Percentiles rank a stretch among this genome's conserved stretches.
Evolutionary conservation across 169 alveolate species (phyloP).

Genomic region (Amoebophrya sp.): DNA sequence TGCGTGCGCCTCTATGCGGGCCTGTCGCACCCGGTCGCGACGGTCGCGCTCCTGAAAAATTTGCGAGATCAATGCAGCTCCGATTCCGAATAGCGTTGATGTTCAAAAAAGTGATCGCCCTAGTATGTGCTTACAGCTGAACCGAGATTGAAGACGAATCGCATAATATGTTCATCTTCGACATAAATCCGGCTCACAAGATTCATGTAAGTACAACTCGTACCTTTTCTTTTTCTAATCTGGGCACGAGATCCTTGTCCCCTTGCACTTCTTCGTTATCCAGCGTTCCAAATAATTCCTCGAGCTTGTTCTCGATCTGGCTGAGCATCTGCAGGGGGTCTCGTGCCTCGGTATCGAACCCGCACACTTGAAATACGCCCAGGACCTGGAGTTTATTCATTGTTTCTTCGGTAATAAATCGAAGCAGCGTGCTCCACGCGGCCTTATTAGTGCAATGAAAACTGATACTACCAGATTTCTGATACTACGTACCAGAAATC

Average conservation of each 20-base stretch:
- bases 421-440: too few species aligned
- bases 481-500: background rate
- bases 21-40: conserved; percentile 11
- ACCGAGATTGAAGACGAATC: too few species aligned
- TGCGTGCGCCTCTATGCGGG: background rate
- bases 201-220: background rate
- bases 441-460: background rate
- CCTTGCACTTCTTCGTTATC: background rate
- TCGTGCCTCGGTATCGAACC: conserved; percentile 27
- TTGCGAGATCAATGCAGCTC: too few species aligned
- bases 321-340: conserved; percentile 34
- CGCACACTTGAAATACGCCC: conserved; percentile 17
- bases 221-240: conserved; percentile 18
- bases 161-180: too few species aligned
- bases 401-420: too few species aligned
- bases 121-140: too few species aligned
- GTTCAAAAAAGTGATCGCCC: too few species aligned
- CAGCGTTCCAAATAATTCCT: conserved; percentile 27
- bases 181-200: too few species aligned
- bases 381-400: background rate
- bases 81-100: too few species aligned
- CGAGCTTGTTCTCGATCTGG: conserved; percentile 34
- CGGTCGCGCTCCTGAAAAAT: background rate
- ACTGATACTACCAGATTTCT: background rate
- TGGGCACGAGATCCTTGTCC: background rate